Conservation (phyloP, 352 stramenopile species). For the Peronosclerospora sorghi region DNA sequence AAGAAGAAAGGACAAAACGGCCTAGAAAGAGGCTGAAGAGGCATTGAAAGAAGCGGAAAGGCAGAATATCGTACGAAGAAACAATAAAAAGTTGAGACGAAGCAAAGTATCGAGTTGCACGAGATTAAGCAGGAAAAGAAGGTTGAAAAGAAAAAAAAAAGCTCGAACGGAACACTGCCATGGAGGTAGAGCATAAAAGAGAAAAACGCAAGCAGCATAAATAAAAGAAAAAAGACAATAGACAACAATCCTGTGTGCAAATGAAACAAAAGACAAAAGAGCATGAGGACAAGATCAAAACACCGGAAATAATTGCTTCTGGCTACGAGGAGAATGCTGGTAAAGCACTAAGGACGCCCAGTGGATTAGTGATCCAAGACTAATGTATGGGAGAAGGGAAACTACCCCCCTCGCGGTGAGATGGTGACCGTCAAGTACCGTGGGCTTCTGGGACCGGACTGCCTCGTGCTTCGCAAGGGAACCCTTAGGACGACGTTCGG, state of each 20-base stretch:
- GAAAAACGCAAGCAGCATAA: constrained; percentile 33
- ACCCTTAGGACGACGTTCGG: constrained; percentile 60
- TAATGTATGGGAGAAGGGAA: constrained; percentile 42
- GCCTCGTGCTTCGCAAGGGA: constrained; percentile 62
- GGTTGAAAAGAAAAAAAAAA: no score
- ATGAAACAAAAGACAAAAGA: constrained; percentile 20
- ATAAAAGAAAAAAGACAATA: constrained; percentile 25
- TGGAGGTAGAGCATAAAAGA: constrained; percentile 9
- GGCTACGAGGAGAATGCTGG: constrained; percentile 44
- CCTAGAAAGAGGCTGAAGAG: constrained; percentile 14
- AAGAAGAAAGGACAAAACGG: constrained; percentile 42
- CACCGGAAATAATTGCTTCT: constrained; percentile 31
- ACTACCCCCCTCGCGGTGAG: constrained; percentile 37
- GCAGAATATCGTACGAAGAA: constrained; percentile 19
- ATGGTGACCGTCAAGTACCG: constrained; percentile 71
- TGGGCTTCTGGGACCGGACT: constrained; percentile 41
- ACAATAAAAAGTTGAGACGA: no score
- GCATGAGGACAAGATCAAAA: constrained; percentile 19
- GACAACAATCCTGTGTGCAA: constrained; percentile 23
- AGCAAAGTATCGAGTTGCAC: no score
- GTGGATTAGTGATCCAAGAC: constrained; percentile 45
- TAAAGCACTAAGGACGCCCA: constrained; percentile 44
- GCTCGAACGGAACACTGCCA: constrained; percentile 8
- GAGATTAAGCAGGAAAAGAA: constrained; percentile 15
- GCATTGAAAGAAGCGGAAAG: constrained; percentile 19